A percentile compares a stretch with the other conserved stretches of the same genome.
phyloP scores from a whole-genome alignment of 495 filamentous ascomycete species.

The Penicillium chermesinum region DNA sequence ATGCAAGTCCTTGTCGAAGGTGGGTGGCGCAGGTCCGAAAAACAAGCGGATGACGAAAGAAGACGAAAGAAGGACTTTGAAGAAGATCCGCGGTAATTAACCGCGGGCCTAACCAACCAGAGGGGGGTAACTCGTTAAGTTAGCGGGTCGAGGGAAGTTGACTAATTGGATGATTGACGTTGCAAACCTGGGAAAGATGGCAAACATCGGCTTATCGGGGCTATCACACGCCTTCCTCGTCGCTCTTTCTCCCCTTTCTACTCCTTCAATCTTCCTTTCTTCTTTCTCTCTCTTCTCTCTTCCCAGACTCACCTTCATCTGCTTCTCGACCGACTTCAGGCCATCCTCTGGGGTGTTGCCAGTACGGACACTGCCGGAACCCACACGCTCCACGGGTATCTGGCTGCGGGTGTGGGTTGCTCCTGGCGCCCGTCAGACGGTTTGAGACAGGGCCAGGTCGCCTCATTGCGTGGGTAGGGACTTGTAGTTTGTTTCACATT shows the following conservation, averaged over 20 bases:
- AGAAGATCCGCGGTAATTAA: too few species aligned
- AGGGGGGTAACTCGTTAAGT: too few species aligned
- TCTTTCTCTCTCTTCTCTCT: conserved; percentile 2
- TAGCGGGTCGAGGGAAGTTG: too few species aligned
- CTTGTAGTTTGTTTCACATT: not conserved
- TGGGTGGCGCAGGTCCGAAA: too few species aligned
- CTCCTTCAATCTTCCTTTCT: conserved; percentile 8
- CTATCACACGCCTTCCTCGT: conserved; percentile 10
- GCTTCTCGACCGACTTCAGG: not conserved
- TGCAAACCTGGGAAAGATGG: conserved; percentile 12
- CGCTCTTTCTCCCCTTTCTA: conserved; percentile 5
- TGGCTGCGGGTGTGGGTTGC: conserved; percentile 14
- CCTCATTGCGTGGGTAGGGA: not conserved
- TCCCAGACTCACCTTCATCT: not conserved
- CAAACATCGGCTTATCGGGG: conserved; percentile 28
- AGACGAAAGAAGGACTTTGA: not conserved
- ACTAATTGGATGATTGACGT: conserved; percentile 2
- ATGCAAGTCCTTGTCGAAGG: conserved; percentile 9
- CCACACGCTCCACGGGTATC: conserved; percentile 18
- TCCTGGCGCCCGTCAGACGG: conserved; percentile 15
- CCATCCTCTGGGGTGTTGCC: conserved; percentile 3
- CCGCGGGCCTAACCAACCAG: too few species aligned
- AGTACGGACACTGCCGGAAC: not conserved
- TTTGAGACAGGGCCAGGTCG: conserved; percentile 5
- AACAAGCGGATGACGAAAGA: not conserved